Evolutionary conservation across 2,329 filamentous ascomycete genomes (phyloP).

Genomic region (Phialophora expanda): DNA sequence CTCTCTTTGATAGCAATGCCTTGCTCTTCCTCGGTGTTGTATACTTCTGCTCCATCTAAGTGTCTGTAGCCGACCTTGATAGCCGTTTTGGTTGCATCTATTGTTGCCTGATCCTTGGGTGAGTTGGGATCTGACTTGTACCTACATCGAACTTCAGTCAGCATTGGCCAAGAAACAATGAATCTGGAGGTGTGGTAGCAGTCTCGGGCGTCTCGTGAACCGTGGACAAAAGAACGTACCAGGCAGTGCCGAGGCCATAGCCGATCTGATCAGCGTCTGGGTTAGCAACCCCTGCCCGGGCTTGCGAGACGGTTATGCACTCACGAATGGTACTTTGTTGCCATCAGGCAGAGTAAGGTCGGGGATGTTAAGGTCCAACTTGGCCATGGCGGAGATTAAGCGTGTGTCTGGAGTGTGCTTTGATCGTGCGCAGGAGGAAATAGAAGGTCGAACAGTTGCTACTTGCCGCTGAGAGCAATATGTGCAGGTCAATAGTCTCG

Average conservation of each 20-base stretch:
- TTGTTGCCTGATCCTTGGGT: constrained; percentile 58
- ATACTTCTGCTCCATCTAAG: constrained; percentile 67
- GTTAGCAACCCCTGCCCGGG: neutral
- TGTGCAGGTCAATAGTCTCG: constrained; percentile 4
- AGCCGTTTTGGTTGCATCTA: constrained; percentile 63
- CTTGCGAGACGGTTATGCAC: constrained; percentile 2
- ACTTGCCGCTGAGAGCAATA: constrained; percentile 8
- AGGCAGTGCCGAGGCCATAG: constrained; percentile 68
- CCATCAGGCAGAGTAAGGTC: constrained; percentile 38
- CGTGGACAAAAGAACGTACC: constrained; percentile 43
- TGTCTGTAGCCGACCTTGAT: constrained; percentile 66
- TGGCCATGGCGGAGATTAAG: constrained; percentile 35
- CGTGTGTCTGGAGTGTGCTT: neutral
- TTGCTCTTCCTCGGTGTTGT: constrained; percentile 56
- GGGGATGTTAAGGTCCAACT: constrained; percentile 38
- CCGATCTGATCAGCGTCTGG: constrained; percentile 52
- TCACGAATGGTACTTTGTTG: constrained; percentile 38
- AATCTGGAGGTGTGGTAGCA: neutral
- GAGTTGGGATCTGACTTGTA: constrained; percentile 58
- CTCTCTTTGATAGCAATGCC: constrained; percentile 56
- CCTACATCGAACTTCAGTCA: neutral
- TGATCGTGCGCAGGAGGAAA: neutral
- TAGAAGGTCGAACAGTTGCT: neutral
- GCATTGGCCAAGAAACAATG: neutral
- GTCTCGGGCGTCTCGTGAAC: neutral